Conservation (phyloP, 352 stramenopile species). For the Globisporangium abappressorium region DNA sequence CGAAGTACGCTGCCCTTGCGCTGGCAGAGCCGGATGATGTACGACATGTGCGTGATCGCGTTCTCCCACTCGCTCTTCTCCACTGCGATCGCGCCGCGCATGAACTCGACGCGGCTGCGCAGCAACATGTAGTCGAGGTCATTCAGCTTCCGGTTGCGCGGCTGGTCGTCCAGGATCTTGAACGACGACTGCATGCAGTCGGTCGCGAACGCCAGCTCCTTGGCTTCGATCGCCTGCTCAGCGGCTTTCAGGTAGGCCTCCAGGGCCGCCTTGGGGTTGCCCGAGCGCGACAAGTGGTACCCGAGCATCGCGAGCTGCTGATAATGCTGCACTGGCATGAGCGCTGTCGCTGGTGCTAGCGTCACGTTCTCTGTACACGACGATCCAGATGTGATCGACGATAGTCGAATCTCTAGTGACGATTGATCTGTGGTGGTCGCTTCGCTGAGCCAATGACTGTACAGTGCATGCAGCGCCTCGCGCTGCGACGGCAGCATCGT, state of each 20-base stretch:
- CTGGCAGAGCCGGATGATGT: conserved; percentile 59
- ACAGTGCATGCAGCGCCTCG: conserved; percentile 58
- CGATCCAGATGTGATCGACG: background rate
- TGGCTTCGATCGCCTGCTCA: conserved; percentile 50
- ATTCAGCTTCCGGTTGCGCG: conserved; percentile 36
- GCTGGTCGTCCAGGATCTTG: conserved; percentile 55
- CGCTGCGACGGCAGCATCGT: conserved; percentile 65
- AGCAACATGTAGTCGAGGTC: conserved; percentile 62
- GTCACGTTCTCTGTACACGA: conserved; percentile 7
- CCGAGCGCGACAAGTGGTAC: conserved; percentile 60
- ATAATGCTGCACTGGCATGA: conserved; percentile 21
- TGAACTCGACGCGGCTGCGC: conserved; percentile 71
- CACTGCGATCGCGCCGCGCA: conserved; percentile 63
- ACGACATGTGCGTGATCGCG: conserved; percentile 61
- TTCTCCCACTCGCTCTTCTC: conserved; percentile 68
- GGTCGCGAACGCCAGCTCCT: conserved; percentile 61
- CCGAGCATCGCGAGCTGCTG: conserved; percentile 62
- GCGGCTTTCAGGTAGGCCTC: conserved; percentile 62
- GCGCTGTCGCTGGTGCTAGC: background rate
- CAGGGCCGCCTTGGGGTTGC: conserved; percentile 47
- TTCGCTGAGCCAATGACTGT: conserved; percentile 54
- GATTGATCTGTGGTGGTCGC: conserved; percentile 5
- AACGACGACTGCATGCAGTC: conserved; percentile 77
- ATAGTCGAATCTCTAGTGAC: background rate
- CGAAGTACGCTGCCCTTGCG: conserved; percentile 58